A percentile compares a stretch with the other conserved stretches of the same genome.
Conservation (phyloP, 129 eudicot genomes). For the Pulicaria dysenterica region DNA sequence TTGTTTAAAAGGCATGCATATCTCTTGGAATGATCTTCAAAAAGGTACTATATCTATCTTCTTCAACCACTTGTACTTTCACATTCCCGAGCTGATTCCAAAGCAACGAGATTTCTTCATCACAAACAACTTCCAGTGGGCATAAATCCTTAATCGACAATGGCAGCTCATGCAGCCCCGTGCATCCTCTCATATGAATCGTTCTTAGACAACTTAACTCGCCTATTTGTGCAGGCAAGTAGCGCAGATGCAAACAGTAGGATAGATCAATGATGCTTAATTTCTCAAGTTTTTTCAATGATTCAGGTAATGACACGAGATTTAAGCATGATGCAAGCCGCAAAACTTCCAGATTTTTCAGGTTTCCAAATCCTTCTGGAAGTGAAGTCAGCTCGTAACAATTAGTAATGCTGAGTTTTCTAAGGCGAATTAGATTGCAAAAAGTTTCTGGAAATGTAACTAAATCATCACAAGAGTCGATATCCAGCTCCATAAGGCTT, state of each 20-base stretch:
- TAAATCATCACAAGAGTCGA: constrained; percentile 49
- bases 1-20: background rate
- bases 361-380: constrained; percentile 21
- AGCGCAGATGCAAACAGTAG: constrained; percentile 14
- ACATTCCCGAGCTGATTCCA: constrained; percentile 15
- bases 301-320: constrained; percentile 12
- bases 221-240: constrained; percentile 21
- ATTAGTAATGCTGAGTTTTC: constrained; percentile 40
- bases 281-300: constrained; percentile 20
- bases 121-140: constrained; percentile 13
- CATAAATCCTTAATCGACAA: constrained; percentile 20
- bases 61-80: constrained; percentile 20
- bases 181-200: constrained; percentile 31
- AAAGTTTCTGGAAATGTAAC: constrained; percentile 31
- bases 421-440: constrained; percentile 37
- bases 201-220: constrained; percentile 20
- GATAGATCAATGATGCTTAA: constrained; percentile 22
- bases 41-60: constrained; percentile 16
- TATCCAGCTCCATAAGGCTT: constrained; percentile 41
- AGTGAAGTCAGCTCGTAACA: constrained; percentile 42
- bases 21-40: background rate
- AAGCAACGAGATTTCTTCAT: constrained; percentile 17
- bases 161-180: constrained; percentile 32
- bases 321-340: constrained; percentile 33
- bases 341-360: constrained; percentile 29